Percentiles rank a stretch among this genome's conserved stretches.
Evolutionary conservation across 164 flowering plant genomes (phyloP).

Genomic region (Brasenia schreberi): DNA sequence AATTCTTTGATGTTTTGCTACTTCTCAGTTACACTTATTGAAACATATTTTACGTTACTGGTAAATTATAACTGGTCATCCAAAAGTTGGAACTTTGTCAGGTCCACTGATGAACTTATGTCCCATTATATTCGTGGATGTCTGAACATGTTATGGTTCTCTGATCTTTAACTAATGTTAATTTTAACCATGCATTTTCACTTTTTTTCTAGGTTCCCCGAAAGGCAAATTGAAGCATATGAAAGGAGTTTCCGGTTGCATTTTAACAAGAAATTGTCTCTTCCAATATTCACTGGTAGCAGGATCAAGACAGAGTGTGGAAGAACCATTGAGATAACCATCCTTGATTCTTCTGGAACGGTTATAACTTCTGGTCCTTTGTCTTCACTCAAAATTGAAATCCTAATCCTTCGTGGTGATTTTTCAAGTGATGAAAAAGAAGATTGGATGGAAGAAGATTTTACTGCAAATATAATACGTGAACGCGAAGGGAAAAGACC

Average conservation of each 20-base stretch:
- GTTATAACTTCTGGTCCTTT: conserved; percentile 23
- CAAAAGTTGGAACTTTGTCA: neutral
- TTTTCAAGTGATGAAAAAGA: conserved; percentile 26
- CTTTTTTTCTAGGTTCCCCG: neutral
- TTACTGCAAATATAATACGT: conserved; percentile 10
- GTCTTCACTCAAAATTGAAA: conserved; percentile 33
- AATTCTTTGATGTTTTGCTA: too few relatives aligned
- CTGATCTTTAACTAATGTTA: too few relatives aligned
- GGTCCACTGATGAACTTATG: neutral
- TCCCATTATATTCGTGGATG: neutral
- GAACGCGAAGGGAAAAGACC: conserved; percentile 55
- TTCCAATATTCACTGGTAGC: conserved; percentile 27
- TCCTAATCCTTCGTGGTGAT: conserved; percentile 10
- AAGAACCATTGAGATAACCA: conserved; percentile 18
- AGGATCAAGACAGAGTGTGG: conserved; percentile 23
- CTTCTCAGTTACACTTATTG: neutral
- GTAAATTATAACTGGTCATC: neutral
- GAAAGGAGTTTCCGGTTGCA: conserved; percentile 23
- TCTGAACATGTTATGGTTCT: neutral
- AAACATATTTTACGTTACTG: neutral
- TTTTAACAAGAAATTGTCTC: conserved; percentile 26
- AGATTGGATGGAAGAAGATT: conserved; percentile 29
- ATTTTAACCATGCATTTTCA: neutral
- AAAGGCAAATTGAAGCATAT: conserved; percentile 14
- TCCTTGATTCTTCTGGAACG: conserved; percentile 21